Evolutionary conservation across 2,329 filamentous ascomycete species (phyloP).

Genomic region (Sporothrix pseudoabietina): DNA sequence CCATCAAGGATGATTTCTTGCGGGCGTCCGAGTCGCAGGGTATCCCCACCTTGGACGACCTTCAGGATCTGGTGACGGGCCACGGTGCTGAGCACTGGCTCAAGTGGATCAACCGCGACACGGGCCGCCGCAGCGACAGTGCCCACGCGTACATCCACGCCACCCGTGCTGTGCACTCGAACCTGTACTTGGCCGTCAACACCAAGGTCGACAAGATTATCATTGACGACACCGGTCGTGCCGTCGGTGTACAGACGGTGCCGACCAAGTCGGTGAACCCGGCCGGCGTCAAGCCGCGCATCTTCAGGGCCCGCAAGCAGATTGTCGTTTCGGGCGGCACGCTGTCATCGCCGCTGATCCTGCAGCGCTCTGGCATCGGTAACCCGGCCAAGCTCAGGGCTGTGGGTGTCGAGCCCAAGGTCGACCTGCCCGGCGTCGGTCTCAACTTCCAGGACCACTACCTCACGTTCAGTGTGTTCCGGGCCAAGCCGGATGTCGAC

Average conservation of each 20-base stretch:
- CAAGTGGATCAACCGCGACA: conserved; percentile 65
- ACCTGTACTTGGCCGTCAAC: conserved; percentile 72
- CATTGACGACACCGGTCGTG: conserved; percentile 66
- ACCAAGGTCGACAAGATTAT: conserved; percentile 78
- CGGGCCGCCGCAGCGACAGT: conserved; percentile 72
- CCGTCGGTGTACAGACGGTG: conserved; percentile 71
- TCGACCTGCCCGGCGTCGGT: conserved; percentile 72
- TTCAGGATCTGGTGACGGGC: conserved; percentile 69
- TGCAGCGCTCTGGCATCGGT: conserved; percentile 74
- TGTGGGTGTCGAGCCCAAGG: conserved; percentile 67
- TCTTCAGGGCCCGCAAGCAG: conserved; percentile 70
- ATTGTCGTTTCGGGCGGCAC: conserved; percentile 74
- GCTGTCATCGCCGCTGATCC: conserved; percentile 71
- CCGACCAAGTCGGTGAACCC: conserved; percentile 59
- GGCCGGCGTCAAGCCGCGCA: conserved; percentile 52
- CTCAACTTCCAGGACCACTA: conserved; percentile 79
- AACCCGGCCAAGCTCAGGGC: conserved; percentile 70
- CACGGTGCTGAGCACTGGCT: conserved; percentile 80
- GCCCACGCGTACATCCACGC: conserved; percentile 79
- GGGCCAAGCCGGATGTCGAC: conserved; percentile 74
- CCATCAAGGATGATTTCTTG: conserved; percentile 80
- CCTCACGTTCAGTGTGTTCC: conserved; percentile 69
- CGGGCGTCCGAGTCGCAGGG: conserved; percentile 71
- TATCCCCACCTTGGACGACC: conserved; percentile 73
- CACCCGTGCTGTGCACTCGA: conserved; percentile 68